Base-by-base conservation (phyloP, 129 eudicot genomes). In the Pittosporum tobira region DNA sequence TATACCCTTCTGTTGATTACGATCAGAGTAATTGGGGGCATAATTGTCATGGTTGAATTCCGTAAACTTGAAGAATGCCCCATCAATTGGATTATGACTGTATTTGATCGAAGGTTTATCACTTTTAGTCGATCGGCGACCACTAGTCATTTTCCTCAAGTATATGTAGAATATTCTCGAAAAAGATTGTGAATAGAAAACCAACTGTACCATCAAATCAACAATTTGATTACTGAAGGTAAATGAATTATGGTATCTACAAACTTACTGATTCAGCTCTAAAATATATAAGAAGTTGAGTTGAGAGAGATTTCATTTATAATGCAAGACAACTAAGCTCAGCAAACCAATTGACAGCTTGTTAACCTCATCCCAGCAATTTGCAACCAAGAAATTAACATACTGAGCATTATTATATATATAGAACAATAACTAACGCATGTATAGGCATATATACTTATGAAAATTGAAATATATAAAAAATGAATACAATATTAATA, bases 71-170 rank as follows among this genome's bases (percentile, higher is more conserved):
- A 69, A 66, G 26, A 45, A 72, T 57, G 79, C 64, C 53, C 79
- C 82, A 6, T 73, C 67, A 4, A 70, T 73, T 45, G 84, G 83
- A 61, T 61, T 81, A 66, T 60, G 59, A 64, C 68, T 75, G 63
- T 73, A 73, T 69, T 75, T 91, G 65, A 76, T 64, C 38, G 90
- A 61, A 47, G 79, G 62, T 59, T 87, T 81, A 18, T 61, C 67
- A 55, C 59, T 70, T 68, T 54, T 61, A 53, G 73, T 61, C 37
- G 81, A 56, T 69, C 61, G 63, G 64, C 70, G 63, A 54, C 59
- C 65, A 75, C 71, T 64, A 37, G 74, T 64, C 94, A 88, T 88
- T 47, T 48, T 24, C 46, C 36, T 57, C 29, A 45, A 48, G 11
- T 26, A 58, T 30, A 19, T 50, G 54, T 60, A 48, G 54, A 61